Conservation (phyloP, 1,139 yeast species). For the Geotrichum histeridarum region DNA sequence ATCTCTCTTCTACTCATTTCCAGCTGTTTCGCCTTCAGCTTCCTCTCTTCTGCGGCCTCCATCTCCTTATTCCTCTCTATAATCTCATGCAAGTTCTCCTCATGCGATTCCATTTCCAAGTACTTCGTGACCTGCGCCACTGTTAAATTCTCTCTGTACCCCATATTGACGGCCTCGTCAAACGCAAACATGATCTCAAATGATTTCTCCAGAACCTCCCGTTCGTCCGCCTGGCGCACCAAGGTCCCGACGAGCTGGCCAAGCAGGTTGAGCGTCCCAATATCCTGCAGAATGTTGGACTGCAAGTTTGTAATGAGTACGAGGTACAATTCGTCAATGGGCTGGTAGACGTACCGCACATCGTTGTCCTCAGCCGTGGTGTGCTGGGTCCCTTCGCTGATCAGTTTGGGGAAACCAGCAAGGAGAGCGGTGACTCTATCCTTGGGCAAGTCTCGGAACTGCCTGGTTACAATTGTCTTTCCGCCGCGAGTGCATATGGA, state of each 20-base stretch:
- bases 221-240: constrained; percentile 70
- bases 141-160: constrained; percentile 84
- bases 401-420: constrained; percentile 78
- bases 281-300: constrained; percentile 90
- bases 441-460: constrained; percentile 77
- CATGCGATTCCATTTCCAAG: constrained; percentile 96
- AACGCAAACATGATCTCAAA: constrained; percentile 88
- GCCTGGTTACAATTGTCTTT: constrained; percentile 87
- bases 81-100: constrained; percentile 96
- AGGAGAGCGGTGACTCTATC: constrained; percentile 83
- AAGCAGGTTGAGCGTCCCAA: constrained; percentile 83
- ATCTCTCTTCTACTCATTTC: constrained; percentile 39
- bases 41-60: constrained; percentile 96
- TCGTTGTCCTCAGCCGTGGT: constrained; percentile 91
- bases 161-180: constrained; percentile 87
- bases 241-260: constrained; percentile 76
- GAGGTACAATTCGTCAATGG: constrained; percentile 88
- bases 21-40: constrained; percentile 90
- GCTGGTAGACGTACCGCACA: constrained; percentile 92
- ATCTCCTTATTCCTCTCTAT: constrained; percentile 94
- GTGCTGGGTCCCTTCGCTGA: constrained; percentile 72
- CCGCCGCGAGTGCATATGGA: constrained; percentile 95
- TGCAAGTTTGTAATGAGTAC: constrained; percentile 86
- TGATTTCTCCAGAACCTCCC: constrained; percentile 76
- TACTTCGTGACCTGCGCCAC: constrained; percentile 80